phyloP scores from a whole-genome alignment of 2,329 filamentous ascomycete species.

The Aureobasidium uvarum region DNA sequence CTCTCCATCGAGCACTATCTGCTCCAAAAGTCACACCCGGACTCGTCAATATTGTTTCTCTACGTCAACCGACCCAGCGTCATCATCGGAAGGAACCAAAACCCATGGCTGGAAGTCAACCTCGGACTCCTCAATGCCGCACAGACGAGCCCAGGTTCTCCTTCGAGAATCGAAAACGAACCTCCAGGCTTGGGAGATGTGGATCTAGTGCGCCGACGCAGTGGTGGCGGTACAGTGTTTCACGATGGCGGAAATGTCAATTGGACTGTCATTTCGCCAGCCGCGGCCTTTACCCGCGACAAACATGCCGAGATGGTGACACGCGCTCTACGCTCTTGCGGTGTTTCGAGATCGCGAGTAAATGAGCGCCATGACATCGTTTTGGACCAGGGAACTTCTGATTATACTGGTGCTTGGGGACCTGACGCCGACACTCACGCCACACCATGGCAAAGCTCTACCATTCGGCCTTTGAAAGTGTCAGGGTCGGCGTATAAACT shows the following conservation, averaged over 20 bases:
- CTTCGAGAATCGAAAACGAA: slow-evolving; percentile 32
- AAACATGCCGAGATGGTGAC: slow-evolving; percentile 92
- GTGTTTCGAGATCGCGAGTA: slow-evolving; percentile 63
- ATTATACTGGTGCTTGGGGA: slow-evolving; percentile 17
- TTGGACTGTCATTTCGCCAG: slow-evolving; percentile 86
- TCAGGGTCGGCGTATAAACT: slow-evolving; percentile 96
- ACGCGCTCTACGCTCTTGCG: slow-evolving; percentile 66
- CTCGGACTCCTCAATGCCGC: slow-evolving; percentile 58
- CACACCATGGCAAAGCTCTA: slow-evolving; percentile 44
- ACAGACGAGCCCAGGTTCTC: slow-evolving; percentile 31
- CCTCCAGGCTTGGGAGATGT: slow-evolving; percentile 46
- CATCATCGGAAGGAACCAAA: slow-evolving; percentile 94
- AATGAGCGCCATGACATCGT: slow-evolving; percentile 95
- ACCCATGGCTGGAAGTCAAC: slow-evolving; percentile 92
- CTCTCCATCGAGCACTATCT: slow-evolving; percentile 92
- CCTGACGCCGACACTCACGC: slow-evolving; percentile 44
- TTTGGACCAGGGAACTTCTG: slow-evolving; percentile 52
- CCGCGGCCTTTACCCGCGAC: slow-evolving; percentile 73
- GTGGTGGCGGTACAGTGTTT: slow-evolving; percentile 89
- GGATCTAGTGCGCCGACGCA: slow-evolving; percentile 75
- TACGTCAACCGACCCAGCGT: slow-evolving; percentile 87
- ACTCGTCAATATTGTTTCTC: slow-evolving; percentile 77
- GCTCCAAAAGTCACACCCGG: slow-evolving; percentile 67
- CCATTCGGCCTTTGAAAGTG: slow-evolving; percentile 62
- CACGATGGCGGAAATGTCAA: slow-evolving; percentile 94